Base-by-base conservation (phyloP, 139 green algal species). In the Chlamydomonas sp. region DNA sequence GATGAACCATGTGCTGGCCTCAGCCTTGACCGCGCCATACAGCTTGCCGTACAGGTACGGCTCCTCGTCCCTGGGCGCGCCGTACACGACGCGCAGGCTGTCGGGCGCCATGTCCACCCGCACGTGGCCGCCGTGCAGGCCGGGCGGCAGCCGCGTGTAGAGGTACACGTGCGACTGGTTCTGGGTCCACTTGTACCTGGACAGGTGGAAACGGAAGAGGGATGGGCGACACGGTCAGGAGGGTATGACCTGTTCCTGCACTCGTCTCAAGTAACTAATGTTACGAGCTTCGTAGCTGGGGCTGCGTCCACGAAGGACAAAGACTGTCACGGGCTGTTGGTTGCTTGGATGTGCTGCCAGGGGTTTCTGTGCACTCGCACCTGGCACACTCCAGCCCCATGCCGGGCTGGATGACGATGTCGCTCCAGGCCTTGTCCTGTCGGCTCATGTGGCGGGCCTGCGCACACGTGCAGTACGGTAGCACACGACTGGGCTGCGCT, bases 181-280 rank as follows among this genome's bases (percentile, higher is more conserved):
- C 91, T 99, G 97, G 5, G 63, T 88, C 96, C 96, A 99, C 88
- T 97, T 98, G 92, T 96, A 96, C 20, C 73, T 69, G 82, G 80
- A 8, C 2, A 7, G 57, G 57, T 49, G 68, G 68, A n/a, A 15
- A 74, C 4, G 68, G 68, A 74, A 15, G 4, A 74, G 68, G 68
- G 12, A 18, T 31, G 18, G 68, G 15, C 5, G 31, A 57, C 75
- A 80, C 49, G 75, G 9, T 80, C 57, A 15, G n/a, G 1, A 9
- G 20, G 20, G 5, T 61, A 62, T 4, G 20, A 5, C 6, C 31
- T 61, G 73, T 78, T 60, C 74, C 17, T n/a, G 74, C 8, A 4
- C 20, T 62, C 4, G 74, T 63, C 74, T 4, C 31, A 63, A n/a
- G 31, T 17, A 63, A 62, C 7, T 14, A 71, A 14, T 14, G 10